phyloP scores from a whole-genome alignment of 345 rosid genomes.

The Gossypium arboreum region DNA sequence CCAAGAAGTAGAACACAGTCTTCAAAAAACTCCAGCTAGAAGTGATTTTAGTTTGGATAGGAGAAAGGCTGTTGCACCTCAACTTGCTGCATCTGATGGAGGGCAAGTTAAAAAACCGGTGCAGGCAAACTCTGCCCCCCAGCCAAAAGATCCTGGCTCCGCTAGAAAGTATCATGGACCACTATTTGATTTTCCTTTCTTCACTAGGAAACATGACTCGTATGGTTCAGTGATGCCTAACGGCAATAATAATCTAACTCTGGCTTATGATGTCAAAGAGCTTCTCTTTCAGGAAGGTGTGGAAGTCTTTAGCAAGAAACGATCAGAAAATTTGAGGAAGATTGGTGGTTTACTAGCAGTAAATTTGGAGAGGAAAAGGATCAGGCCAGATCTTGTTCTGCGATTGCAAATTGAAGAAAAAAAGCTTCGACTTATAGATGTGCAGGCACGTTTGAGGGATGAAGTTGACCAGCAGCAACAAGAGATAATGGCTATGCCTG shows the following conservation, averaged over 20 bases:
- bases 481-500: slow-evolving; percentile 99
- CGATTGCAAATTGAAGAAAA: slow-evolving; percentile 97
- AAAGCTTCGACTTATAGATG: slow-evolving; percentile 69
- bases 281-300: slow-evolving; percentile 83
- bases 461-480: slow-evolving; percentile 94
- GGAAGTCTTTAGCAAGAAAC: slow-evolving; percentile 71
- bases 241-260: slow-evolving; percentile 66
- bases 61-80: slow-evolving; percentile 63
- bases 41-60: slow-evolving; percentile 62
- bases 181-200: slow-evolving; percentile 93
- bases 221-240: slow-evolving; percentile 69
- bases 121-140: slow-evolving; percentile 49
- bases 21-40: slow-evolving; percentile 46
- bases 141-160: slow-evolving; percentile 60
- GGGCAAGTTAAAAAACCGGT: slow-evolving; percentile 61
- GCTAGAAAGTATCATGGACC: slow-evolving; percentile 97
- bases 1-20: slow-evolving; percentile 60
- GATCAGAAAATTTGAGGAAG: slow-evolving; percentile 75
- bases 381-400: slow-evolving; percentile 95
- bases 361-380: slow-evolving; percentile 94
- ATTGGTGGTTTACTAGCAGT: slow-evolving; percentile 72
- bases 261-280: slow-evolving; percentile 91
- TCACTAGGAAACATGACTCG: slow-evolving; percentile 93
- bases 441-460: slow-evolving; percentile 85
- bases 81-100: slow-evolving; percentile 51